A percentile compares a stretch with the other conserved stretches of the same genome.
phyloP scores from a whole-genome alignment of 371 early-diverging fungal species.

The Coemansia sp. region DNA sequence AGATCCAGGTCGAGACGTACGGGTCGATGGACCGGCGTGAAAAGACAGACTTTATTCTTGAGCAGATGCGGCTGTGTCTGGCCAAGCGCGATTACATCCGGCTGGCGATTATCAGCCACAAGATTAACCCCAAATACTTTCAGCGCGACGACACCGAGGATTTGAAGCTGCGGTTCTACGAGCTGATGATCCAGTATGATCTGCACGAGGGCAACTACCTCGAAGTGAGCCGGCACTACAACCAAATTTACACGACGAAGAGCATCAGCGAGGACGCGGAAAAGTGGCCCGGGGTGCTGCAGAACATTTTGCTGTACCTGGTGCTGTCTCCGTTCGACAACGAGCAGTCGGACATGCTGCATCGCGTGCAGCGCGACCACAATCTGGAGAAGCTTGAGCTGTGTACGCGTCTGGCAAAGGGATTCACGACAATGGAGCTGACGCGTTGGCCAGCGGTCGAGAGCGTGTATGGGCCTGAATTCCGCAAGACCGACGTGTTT shows the following conservation, averaged over 20 bases:
- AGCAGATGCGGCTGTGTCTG: constrained; percentile 94
- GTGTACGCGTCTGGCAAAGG: constrained; percentile 74
- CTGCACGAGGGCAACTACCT: constrained; percentile 87
- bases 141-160: constrained; percentile 85
- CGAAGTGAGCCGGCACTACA: constrained; percentile 87
- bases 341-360: constrained; percentile 91
- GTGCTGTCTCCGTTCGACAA: constrained; percentile 91
- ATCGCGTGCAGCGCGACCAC: constrained; percentile 76
- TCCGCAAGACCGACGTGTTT: constrained; percentile 73
- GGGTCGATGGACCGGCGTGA: constrained; percentile 97
- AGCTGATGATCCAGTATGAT: constrained; percentile 92
- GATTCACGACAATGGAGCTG: constrained; percentile 88
- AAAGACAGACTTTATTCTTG: constrained; percentile 97
- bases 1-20: constrained; percentile 96
- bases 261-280: constrained; percentile 72
- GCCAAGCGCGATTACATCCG: constrained; percentile 89
- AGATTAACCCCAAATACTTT: constrained; percentile 93
- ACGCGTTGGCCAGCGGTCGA: constrained; percentile 93
- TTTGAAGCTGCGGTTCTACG: constrained; percentile 83
- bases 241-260: constrained; percentile 84
- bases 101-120: constrained; percentile 89
- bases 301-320: constrained; percentile 79
- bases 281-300: constrained; percentile 76
- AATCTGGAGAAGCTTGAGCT: constrained; percentile 72
- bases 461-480: constrained; percentile 73